Evolutionary conservation across 2,329 filamentous ascomycete species (phyloP), one percentile per base, ranked within the genome.

Genomic region (Alternaria brassicicola): DNA sequence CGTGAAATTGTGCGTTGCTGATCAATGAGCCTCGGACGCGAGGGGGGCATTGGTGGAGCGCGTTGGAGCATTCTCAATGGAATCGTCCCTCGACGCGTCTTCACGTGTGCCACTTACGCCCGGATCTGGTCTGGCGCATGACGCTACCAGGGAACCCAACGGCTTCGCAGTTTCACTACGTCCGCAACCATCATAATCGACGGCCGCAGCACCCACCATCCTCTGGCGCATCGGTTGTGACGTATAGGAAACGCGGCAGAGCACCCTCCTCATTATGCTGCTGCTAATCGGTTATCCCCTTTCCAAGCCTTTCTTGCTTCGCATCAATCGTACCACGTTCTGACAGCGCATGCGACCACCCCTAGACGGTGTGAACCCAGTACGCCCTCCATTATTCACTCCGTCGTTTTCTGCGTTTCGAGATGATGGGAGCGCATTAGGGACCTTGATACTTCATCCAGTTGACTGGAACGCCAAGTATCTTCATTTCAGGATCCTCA

Each of bases 1-100:
- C 45, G 61, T 52, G 56, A 42, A 36, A 43, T 62, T 62, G 57
- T 60, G 58, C 57, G 39, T 46, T 33, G 62, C 53, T 57, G 65
- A 64, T 67, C 61, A 51, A 57, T 59, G 39, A 42, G 19, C 33
- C 19, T 57, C 12, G 28, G 52, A 41, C 33, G 31, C 21, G 50
- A 54, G 55, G 55, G 50, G 48, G 48, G 43, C 23, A 26, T 48
- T 35, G 55, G 50, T 46, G 52, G 45, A 35, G 31, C 39, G 52
- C 51, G 55, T 41, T 36, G 51, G 52, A 41, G 45, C 59, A 56
- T 54, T 49, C 45, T 49, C 42, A 38, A 46, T 38, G 46, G 49
- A 41, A 35, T 25, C 36, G 51, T 55, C 59, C 58, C 55, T 52
- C 58, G 41, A 47, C 61, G 43, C 60, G 57, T 33, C 28, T 12